Percentiles rank a stretch among this genome's conserved stretches.
phyloP scores from a whole-genome alignment of 2,329 filamentous ascomycete species.

The Elsinoe fawcettii region DNA sequence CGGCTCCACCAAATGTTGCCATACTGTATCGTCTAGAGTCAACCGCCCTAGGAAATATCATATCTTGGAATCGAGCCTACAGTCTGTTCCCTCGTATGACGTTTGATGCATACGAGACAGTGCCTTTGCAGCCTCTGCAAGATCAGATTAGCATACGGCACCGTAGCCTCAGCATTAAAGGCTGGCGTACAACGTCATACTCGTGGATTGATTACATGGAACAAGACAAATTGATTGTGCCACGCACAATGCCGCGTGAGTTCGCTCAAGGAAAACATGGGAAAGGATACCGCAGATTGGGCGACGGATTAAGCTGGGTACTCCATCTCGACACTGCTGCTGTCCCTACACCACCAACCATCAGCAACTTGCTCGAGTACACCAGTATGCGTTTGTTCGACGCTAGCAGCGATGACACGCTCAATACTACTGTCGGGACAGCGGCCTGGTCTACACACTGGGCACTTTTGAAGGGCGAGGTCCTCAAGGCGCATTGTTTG shows the following conservation, averaged over 20 bases:
- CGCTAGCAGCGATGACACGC: neutral
- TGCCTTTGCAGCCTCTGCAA: slow-evolving; percentile 5
- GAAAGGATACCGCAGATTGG: neutral
- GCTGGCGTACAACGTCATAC: neutral
- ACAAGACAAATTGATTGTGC: neutral
- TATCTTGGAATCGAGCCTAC: slow-evolving; percentile 17
- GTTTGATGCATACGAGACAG: slow-evolving; percentile 8
- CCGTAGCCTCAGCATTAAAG: neutral
- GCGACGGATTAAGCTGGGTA: neutral
- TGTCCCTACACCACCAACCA: neutral
- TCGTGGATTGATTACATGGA: neutral
- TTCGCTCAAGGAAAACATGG: neutral
- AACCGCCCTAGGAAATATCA: slow-evolving; percentile 15
- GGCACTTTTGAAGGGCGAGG: neutral
- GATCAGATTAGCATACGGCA: neutral
- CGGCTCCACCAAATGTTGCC: neutral
- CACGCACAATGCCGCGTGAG: neutral
- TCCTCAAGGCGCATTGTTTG: neutral
- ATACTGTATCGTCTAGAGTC: slow-evolving; percentile 13
- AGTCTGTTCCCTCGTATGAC: slow-evolving; percentile 15
- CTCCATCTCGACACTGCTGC: neutral
- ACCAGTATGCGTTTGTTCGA: neutral
- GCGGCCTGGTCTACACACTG: neutral
- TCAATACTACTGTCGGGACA: neutral
- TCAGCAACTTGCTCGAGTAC: neutral